Base-by-base conservation (phyloP, 768 basidiomycete genomes). In the Mycena kentingensis region DNA sequence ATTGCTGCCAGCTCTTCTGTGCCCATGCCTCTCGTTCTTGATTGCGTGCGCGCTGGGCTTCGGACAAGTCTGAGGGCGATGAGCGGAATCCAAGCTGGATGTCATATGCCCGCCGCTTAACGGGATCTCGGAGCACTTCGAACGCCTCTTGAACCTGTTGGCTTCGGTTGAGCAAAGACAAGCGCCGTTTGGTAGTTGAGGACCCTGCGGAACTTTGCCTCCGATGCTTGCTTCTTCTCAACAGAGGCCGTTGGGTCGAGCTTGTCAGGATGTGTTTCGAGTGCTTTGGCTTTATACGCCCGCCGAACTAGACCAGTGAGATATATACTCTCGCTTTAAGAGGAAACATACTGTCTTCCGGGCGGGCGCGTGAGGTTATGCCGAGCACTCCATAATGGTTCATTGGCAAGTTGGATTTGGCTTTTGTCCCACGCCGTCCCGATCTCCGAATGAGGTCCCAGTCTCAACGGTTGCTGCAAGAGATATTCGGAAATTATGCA, bases 261-360 rank as follows among this genome's bases (percentile, higher is more conserved):
- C 60, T 86, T 87, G 60, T 88, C 87, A 10, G 87, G 87, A 63
- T 88, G 87, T 1, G 87, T 88, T 65, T 85, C 83, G 24, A 88
- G 72, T 10, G 80, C 85, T 60, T 79, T 82, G 55, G 78, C 79
- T 61, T 79, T 83, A 66, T 87, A 88, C 2, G 84, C 85, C 60
- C 75, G 82, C 45, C 84, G 81, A 51, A 88, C 87, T 86, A 55
- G 29, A 35, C 22, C 24, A 31, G 21, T 19, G 22, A 46, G 29
- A 34, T 24, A 4, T 31, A 28, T 18, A 48, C 28, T 12, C 18
- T 7, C 25, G 24, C 27, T 8, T 38, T 32, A 34, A 22, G 38
- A 24, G 18, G 26, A 13, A 31, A 60, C 62, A 50, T 49, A 65
- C 64, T 59, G 51, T 65, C 60, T n/a, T 65, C 62, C 32, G 54